Evolutionary conservation across 306 rosid genomes (phyloP), one percentile per base, ranked within the genome.

Genomic region (Fragaria iinumae): DNA sequence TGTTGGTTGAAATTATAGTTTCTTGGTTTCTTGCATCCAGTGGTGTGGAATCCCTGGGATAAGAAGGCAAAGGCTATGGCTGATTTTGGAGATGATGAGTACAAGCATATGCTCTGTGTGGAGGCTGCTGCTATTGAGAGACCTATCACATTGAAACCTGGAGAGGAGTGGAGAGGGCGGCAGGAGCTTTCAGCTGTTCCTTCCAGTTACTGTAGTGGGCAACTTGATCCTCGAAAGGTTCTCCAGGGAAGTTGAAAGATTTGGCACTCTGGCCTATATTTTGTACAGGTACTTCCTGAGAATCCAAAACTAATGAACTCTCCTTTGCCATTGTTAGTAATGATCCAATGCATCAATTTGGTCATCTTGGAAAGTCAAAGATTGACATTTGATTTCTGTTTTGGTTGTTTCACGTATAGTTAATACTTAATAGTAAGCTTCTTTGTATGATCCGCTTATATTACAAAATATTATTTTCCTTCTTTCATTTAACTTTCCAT

Each of bases 1-100:
- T 72, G 72, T 44, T 56, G 39, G 69, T 49, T 25, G 34, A 53
- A 23, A 67, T 55, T 41, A 48, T 29, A 29, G 32, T 77, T 16
- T 21, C 8, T 36, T 21, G 20, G 20, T 55, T 53, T 69, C 75
- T 39, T 84, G 73, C 41, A 48, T 84, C 69, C 87, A 96, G 99
- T 93, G 82, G 99, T 96, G 57, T 96, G 99, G 99, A 96, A 96
- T 84, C 97, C 99, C 56, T 96, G 99, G 99, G 99, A 96, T 85
- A 96, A 96, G 93, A 96, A 91, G 87, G 97, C 97, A 71, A 96
- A 96, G 84, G 87, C 96, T 76, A 86, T 96, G 88, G 76, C 89
- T 81, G 99, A 96, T 88, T 91, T 96, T 80, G 99, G 98, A 67
- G 99, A 96, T 63, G 98, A 96, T 49, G 99, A 96, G 78, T 96